Base-by-base conservation (phyloP, 2,329 filamentous ascomycete genomes). In the Neofusicoccum ribis region DNA sequence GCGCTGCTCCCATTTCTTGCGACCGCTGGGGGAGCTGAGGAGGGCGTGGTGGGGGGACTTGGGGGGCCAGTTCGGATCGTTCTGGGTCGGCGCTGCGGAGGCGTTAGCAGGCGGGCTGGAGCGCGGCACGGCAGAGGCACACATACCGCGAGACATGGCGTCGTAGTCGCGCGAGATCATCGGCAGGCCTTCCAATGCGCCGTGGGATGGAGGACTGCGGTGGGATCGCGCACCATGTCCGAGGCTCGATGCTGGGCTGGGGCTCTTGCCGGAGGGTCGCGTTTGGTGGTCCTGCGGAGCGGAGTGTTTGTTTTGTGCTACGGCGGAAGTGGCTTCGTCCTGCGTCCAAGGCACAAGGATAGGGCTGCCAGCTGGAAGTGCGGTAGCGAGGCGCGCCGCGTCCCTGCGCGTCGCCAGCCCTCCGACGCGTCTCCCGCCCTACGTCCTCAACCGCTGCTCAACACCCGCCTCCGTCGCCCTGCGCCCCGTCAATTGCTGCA, bases 11-110 rank as follows among this genome's bases (percentile, higher is more conserved):
- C 92, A 87, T 75, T 88, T 89, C 74, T 89, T 88, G 71, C 93
- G 89, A 62, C 93, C 94, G 69, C 89, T 87, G 0, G 94, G 94
- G 3, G 93, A 89, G 73, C 84, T 87, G 65, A 89, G 78, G 15
- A 89, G 80, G 23, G 86, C 87, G 68, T 88, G 85, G 70, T 84
- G 82, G 15, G 87, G 86, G 20, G 87, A 89, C 71, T 84, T 82
- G 17, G 87, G 87, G 65, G 87, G 87, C 87, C 87, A 89, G 65
- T 73, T 80, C 68, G 76, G 78, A 75, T 75, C 74, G 70, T 82
- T 77, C 41, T 78, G 49, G 59, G 66, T 27, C 43, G 68, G 76
- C 76, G 52, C 59, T 65, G 59, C 15, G 5, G 11, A 15, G 20
- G 20, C 11, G 27, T 64, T 47, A 64, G 63, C 43, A 49, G 17